Percentiles rank a stretch among this genome's conserved stretches.
These are phyloP conservation scores for Populus tremula DNA, from an alignment of 345 rosid genomes.

Conservation along the genomic window DNA sequence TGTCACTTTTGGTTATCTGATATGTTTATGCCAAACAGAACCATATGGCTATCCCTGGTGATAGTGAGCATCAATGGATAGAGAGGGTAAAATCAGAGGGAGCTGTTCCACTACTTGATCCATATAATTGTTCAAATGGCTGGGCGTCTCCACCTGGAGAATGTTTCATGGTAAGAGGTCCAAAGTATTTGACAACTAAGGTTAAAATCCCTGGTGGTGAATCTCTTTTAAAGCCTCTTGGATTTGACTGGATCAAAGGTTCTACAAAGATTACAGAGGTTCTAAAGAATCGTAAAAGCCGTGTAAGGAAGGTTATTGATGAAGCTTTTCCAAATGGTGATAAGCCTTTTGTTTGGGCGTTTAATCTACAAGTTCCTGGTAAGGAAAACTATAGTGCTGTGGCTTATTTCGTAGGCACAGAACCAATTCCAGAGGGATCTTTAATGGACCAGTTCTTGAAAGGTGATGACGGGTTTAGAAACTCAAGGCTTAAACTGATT, in stretches of 20 bases:
- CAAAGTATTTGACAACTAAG: slow-evolving; percentile 64
- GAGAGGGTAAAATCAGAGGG: slow-evolving; percentile 70
- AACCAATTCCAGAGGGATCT: slow-evolving; percentile 70
- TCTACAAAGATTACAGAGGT: slow-evolving; percentile 56
- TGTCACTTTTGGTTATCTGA: slow-evolving; percentile 1
- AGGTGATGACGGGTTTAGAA: slow-evolving; percentile 72
- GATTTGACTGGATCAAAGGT: slow-evolving; percentile 87
- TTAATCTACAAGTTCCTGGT: slow-evolving; percentile 83
- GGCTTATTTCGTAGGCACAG: slow-evolving; percentile 66
- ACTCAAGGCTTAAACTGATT: slow-evolving; percentile 80
- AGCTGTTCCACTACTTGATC: slow-evolving; percentile 67
- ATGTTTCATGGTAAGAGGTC: slow-evolving; percentile 83
- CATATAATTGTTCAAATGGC: slow-evolving; percentile 58
- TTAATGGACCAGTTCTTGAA: slow-evolving; percentile 63
- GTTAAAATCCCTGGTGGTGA: slow-evolving; percentile 73
- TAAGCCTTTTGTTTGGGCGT: slow-evolving; percentile 93
- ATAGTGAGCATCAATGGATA: slow-evolving; percentile 61
- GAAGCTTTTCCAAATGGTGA: slow-evolving; percentile 47
- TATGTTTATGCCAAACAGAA: slow-evolving; percentile 16
- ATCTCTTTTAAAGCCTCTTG: slow-evolving; percentile 74
- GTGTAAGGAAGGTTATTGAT: slow-evolving; percentile 62
- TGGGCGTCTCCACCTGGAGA: slow-evolving; percentile 87
- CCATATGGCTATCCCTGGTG: slow-evolving; percentile 44
- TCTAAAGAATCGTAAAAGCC: slow-evolving; percentile 48
- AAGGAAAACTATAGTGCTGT: slow-evolving; percentile 89